phyloP scores from a whole-genome alignment of 2,329 filamentous ascomycete genomes.

The Lecanicillium sp. region DNA sequence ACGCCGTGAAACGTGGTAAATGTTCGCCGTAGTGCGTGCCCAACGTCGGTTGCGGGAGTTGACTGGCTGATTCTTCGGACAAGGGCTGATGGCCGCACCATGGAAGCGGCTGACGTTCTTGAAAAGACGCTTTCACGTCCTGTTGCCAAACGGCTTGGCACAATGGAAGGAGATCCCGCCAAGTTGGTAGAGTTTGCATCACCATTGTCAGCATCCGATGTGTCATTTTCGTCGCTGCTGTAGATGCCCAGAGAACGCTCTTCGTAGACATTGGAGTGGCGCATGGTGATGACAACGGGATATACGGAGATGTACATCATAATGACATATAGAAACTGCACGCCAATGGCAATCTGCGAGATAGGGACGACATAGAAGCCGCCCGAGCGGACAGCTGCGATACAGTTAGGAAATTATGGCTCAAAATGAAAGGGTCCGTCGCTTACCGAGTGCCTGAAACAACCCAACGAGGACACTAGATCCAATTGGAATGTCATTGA shows the following conservation, averaged over 20 bases:
- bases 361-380: constrained; percentile 61
- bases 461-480: constrained; percentile 55
- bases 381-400: constrained; percentile 51
- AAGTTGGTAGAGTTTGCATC: not conserved
- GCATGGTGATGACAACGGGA: constrained; percentile 55
- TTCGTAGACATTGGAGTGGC: constrained; percentile 66
- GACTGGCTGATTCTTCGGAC: not conserved
- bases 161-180: not conserved
- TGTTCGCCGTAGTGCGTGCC: not conserved
- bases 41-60: not conserved
- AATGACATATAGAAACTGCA: constrained; percentile 53
- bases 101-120: not conserved
- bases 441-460: constrained; percentile 52
- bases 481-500: constrained; percentile 42
- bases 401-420: not conserved
- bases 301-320: constrained; percentile 63
- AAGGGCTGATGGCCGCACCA: not conserved
- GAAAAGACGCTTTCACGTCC: not conserved
- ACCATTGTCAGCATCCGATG: not conserved
- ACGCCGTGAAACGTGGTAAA: not conserved
- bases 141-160: not conserved
- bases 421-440: constrained; percentile 3
- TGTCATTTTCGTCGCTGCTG: constrained; percentile 20
- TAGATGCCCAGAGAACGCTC: constrained; percentile 59
- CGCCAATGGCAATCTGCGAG: constrained; percentile 44